Conservation (phyloP, 768 basidiomycete species). For the Phaffia australis region DNA sequence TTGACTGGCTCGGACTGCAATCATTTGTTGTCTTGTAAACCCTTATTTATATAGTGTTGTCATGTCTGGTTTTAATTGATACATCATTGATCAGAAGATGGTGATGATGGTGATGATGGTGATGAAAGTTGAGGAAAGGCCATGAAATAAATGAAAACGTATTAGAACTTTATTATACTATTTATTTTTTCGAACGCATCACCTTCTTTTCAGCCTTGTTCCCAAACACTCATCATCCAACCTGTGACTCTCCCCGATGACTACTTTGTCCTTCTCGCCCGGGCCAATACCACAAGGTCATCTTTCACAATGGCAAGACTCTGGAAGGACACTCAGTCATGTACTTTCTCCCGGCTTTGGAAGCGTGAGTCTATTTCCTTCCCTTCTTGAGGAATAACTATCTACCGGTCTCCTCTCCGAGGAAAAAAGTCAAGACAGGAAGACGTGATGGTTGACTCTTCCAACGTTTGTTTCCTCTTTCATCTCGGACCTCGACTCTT, state of each 20-base stretch:
- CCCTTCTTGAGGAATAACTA: not conserved
- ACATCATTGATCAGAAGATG: no score
- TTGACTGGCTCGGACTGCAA: slow-evolving; percentile 3
- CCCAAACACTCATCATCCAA: not conserved
- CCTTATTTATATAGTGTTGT: not conserved
- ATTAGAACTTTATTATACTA: no score
- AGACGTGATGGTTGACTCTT: not conserved
- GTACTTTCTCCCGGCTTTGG: slow-evolving; percentile 10
- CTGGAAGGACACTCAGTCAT: slow-evolving; percentile 12
- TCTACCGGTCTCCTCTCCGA: not conserved
- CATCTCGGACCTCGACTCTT: not conserved
- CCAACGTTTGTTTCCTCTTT: not conserved
- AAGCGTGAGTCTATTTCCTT: slow-evolving; percentile 7
- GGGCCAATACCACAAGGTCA: slow-evolving; percentile 9
- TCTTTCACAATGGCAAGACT: not conserved
- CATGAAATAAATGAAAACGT: not conserved
- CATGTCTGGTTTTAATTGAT: not conserved
- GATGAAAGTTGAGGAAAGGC: not conserved
- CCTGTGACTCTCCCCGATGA: slow-evolving; percentile 6
- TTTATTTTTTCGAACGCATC: no score
- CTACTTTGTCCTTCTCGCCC: slow-evolving; percentile 13
- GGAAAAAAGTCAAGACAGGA: not conserved
- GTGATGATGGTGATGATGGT: not conserved
- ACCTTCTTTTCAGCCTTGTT: no score
- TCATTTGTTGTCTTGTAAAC: not conserved